A percentile compares a stretch with the other conserved stretches of the same genome.
Evolutionary conservation across 2,329 filamentous ascomycete species (phyloP).

Genomic region (Colletotrichum cordylinicola): DNA sequence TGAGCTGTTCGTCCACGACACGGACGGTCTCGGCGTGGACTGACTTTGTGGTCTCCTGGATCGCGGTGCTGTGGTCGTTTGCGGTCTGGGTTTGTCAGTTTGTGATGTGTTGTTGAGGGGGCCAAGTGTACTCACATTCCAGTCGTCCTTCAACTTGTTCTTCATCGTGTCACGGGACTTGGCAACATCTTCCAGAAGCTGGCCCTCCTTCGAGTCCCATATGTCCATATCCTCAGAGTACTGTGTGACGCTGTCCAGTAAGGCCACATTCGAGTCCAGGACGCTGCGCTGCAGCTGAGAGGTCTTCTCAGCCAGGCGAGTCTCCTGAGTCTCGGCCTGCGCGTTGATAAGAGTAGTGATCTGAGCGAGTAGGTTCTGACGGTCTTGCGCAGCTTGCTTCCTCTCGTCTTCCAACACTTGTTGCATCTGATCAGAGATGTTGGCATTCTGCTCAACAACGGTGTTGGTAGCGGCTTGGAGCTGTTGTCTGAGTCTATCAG

Average conservation of each 20-base stretch:
- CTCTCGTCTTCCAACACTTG: conserved; percentile 79
- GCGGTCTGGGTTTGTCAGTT: conserved; percentile 59
- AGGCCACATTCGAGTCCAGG: conserved; percentile 63
- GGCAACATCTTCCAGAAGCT: conserved; percentile 73
- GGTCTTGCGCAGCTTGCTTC: conserved; percentile 73
- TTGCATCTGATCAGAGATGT: conserved; percentile 70
- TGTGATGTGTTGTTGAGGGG: conserved; percentile 52
- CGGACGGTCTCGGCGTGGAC: conserved; percentile 90
- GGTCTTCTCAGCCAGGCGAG: conserved; percentile 70
- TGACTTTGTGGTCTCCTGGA: conserved; percentile 82
- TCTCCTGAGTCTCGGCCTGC: conserved; percentile 76
- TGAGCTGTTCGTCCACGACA: conserved; percentile 88
- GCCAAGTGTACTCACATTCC: conserved; percentile 72
- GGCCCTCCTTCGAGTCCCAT: conserved; percentile 74
- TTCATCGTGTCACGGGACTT: conserved; percentile 81
- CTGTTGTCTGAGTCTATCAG: conserved; percentile 73
- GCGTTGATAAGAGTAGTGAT: conserved; percentile 79
- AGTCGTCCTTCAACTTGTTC: conserved; percentile 83
- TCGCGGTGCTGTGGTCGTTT: conserved; percentile 80
- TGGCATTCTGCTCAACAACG: conserved; percentile 71
- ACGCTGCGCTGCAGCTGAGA: conserved; percentile 69
- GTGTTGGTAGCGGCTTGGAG: conserved; percentile 73
- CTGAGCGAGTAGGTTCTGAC: conserved; percentile 75
- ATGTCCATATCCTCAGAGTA: conserved; percentile 76
- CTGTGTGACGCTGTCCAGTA: conserved; percentile 69